Evolutionary conservation across 2,329 filamentous ascomycete species (phyloP), one percentile per base, ranked within the genome.

Genomic region (Lojkania enalia): DNA sequence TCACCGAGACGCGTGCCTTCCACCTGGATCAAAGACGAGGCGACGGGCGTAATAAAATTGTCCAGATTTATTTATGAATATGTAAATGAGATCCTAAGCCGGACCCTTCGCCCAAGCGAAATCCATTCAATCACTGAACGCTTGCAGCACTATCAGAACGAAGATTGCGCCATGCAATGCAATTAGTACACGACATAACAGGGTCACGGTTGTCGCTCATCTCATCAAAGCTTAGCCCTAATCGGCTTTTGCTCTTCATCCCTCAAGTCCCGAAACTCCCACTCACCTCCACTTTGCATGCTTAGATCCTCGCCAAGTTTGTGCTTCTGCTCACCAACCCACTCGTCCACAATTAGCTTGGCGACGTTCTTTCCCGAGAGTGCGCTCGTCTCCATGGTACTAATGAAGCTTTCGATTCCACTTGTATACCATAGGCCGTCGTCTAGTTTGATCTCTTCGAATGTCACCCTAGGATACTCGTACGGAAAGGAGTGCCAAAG

Each of bases 351-450:
- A 35, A 92, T 76, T 42, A 94, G 71, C 51, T 77, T 78, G 6
- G 88, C 89, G 15, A 94, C 84, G 63, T 94, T 94, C 79, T 81
- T 89, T 0, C 94, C 94, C 83, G 94, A 94, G 55, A 97, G 71
- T 1, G 89, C 87, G 66, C 85, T 96, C 5, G 94, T 96, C 76
- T 99, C 94, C 94, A 99, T 97, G 0, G 90, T 96, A 7, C 87
- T 94, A 56, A 97, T 95, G 66, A 99, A 96, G 56, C 86, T 86
- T 72, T 97, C 92, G 32, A 97, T 95, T 0, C 79, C 80, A 40
- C 76, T 75, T 4, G 81, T 84, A 57, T 85, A 85, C 78, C 79
- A 94, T 12, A 92, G 60, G 0, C 82, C 81, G 1, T 64, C 52
- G 4, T 82, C 84, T 2, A 96, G 66, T 51, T 85, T 74, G 2